phyloP scores from a whole-genome alignment of 352 stramenopile species.

The Phytopythium sindhum region DNA sequence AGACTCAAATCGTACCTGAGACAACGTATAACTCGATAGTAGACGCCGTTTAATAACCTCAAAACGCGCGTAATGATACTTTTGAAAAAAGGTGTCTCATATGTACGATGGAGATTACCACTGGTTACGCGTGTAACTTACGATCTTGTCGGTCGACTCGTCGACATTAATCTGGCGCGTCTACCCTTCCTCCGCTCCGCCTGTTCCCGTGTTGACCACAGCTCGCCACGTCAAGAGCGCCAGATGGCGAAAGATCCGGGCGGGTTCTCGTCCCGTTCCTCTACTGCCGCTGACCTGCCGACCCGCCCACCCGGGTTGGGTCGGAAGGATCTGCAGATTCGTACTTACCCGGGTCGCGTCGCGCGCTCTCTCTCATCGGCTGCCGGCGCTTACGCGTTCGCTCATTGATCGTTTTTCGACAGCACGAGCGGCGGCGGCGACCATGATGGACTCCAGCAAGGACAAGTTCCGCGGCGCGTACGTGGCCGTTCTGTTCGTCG shows the following conservation, averaged over 20 bases:
- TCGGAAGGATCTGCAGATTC: constrained; percentile 5
- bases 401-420: constrained; percentile 8
- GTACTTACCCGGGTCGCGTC: constrained; percentile 2
- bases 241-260: background rate
- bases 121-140: too few species aligned
- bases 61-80: too few species aligned
- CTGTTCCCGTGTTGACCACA: background rate
- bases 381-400: constrained; percentile 3
- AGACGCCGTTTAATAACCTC: too few species aligned
- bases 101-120: too few species aligned
- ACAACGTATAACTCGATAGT: too few species aligned
- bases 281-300: background rate
- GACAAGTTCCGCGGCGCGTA: constrained; percentile 55
- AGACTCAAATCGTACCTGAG: too few species aligned
- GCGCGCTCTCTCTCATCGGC: background rate
- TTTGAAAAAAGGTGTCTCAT: too few species aligned
- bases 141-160: background rate
- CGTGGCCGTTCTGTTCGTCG: constrained; percentile 9
- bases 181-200: too few species aligned
- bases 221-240: background rate
- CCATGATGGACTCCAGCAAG: constrained; percentile 51
- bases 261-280: background rate
- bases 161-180: background rate
- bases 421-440: background rate
- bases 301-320: background rate